phyloP scores from a whole-genome alignment of 164 flowering plant species.

The Vitis cinerea region DNA sequence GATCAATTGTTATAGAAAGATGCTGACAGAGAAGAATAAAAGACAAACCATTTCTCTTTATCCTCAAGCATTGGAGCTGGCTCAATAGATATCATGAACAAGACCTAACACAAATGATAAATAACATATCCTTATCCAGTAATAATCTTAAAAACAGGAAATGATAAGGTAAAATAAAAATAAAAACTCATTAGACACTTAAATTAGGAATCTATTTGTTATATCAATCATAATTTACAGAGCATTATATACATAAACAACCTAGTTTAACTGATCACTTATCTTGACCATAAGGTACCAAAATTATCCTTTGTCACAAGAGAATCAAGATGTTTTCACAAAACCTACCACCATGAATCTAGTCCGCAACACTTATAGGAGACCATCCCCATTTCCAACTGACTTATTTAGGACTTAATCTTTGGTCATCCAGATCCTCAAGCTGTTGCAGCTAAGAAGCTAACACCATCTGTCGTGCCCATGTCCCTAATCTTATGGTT shows the following conservation, averaged over 20 bases:
- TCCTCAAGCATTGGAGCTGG: slow-evolving; percentile 99
- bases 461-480: too few relatives aligned
- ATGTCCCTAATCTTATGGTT: too few relatives aligned
- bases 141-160: neutral
- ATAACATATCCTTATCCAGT: slow-evolving; percentile 5
- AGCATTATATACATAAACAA: neutral
- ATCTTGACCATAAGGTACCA: neutral
- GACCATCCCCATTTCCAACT: too few relatives aligned
- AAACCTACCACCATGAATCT: neutral
- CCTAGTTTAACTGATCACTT: neutral
- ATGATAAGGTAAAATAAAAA: neutral
- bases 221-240: neutral
- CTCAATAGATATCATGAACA: slow-evolving; percentile 95
- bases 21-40: slow-evolving; percentile 5
- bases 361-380: too few relatives aligned
- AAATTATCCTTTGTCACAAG: neutral
- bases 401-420: too few relatives aligned
- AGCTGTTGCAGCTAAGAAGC: too few relatives aligned
- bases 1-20: neutral
- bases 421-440: too few relatives aligned
- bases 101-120: slow-evolving; percentile 48
- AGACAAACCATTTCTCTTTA: slow-evolving; percentile 91
- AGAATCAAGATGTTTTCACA: neutral
- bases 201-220: neutral
- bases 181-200: neutral